Conservation (phyloP, 495 filamentous ascomycete genomes). For the Annulohypoxylon bovei region DNA sequence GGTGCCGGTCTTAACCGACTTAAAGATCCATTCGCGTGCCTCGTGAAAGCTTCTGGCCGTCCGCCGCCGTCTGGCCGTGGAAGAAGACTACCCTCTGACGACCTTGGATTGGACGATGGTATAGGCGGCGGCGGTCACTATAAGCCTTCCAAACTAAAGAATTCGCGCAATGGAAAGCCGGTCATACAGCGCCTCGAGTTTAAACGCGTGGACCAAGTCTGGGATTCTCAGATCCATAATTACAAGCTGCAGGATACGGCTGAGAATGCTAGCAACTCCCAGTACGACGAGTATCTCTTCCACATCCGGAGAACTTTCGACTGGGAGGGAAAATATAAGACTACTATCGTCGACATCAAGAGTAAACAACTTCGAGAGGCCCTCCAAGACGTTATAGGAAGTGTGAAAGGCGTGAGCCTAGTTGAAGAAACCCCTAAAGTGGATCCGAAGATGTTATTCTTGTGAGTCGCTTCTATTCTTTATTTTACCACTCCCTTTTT, state of each 20-base stretch:
- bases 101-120: conserved; percentile 8
- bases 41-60: neutral
- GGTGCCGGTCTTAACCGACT: neutral
- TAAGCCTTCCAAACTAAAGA: conserved; percentile 55
- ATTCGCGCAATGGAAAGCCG: conserved; percentile 60
- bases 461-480: conserved; percentile 49
- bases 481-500: neutral
- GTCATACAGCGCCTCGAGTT: conserved; percentile 72
- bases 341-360: conserved; percentile 86
- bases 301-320: conserved; percentile 86
- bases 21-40: neutral
- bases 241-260: conserved; percentile 85
- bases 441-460: conserved; percentile 89
- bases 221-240: conserved; percentile 81
- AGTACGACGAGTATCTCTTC: conserved; percentile 88
- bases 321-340: conserved; percentile 85
- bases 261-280: conserved; percentile 73
- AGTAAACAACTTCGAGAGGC: conserved; percentile 80
- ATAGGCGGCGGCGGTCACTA: conserved; percentile 41
- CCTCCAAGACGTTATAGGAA: conserved; percentile 79
- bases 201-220: conserved; percentile 88
- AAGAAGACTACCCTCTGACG: conserved; percentile 29
- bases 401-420: conserved; percentile 81
- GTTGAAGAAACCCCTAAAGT: conserved; percentile 82
- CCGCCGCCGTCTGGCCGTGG: conserved; percentile 12